These are phyloP conservation scores for Aegilops sharonensis DNA, from an alignment of 176 grass and related monocot species.

Conservation along the genomic window DNA sequence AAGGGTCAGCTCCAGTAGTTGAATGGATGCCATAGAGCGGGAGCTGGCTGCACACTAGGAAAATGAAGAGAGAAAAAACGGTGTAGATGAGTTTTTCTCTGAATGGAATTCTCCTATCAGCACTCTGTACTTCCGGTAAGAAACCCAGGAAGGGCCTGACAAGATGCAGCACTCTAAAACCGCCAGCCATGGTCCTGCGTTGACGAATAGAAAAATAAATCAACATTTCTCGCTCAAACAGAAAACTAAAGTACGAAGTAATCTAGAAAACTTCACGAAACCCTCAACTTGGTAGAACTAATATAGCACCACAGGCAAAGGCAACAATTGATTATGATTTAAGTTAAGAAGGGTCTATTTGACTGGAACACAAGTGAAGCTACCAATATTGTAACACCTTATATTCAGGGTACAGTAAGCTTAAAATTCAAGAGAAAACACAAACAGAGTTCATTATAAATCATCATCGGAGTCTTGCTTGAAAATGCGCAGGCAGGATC, in stretches of 20 bases:
- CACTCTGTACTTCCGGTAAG: slow-evolving; percentile 89
- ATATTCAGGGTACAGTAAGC: not conserved
- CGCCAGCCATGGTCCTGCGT: slow-evolving; percentile 72
- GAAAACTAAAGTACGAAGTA: not conserved
- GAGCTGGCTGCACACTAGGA: slow-evolving; percentile 93
- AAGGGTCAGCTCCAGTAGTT: slow-evolving; percentile 91
- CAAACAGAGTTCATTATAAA: not conserved
- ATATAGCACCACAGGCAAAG: not conserved
- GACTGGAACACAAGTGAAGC: not conserved
- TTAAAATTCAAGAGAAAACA: not conserved
- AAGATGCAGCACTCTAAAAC: slow-evolving; percentile 91
- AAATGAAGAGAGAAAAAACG: slow-evolving; percentile 94
- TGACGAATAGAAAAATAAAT: not conserved
- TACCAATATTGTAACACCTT: not conserved
- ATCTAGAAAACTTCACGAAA: no score
- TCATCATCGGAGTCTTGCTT: not conserved
- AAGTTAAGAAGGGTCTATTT: slow-evolving; percentile 5
- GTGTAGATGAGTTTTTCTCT: slow-evolving; percentile 95
- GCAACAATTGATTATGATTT: not conserved
- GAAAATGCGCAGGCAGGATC: not conserved
- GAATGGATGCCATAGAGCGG: slow-evolving; percentile 97
- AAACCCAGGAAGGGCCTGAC: slow-evolving; percentile 91
- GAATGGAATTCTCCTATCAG: slow-evolving; percentile 92
- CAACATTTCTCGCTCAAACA: not conserved
- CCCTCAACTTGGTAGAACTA: not conserved